Base-by-base conservation (phyloP, 768 basidiomycete genomes). In the Kwoniella shandongensis region DNA sequence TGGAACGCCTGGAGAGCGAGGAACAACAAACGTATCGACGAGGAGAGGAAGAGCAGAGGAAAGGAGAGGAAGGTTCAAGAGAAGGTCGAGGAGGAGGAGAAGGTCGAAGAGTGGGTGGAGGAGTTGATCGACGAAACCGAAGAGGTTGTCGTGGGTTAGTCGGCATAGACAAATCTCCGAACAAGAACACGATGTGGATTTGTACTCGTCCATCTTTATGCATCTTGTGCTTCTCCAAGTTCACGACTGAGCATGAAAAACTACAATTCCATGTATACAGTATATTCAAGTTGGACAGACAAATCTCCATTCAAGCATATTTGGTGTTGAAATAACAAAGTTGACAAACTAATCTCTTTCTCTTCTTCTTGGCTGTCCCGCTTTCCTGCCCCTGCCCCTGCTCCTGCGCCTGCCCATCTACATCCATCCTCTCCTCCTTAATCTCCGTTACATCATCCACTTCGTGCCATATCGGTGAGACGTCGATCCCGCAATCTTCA, bases 1-100 rank as follows among this genome's bases (percentile, higher is more conserved):
- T 99, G 96, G 96, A 96, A 99, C 78, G 90, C 94, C 40, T 98
- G 96, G 96, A 84, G 94, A 49, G 68, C 80, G 22, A 82, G 84
- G 62, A 85, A 86, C 65, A 85, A 82, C 74, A 83, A 82, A 62
- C 85, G 88, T 65, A 54, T 86, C 53, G 82, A 81, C 32, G 85
- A 85, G 50, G 84, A 84, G 59, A 58, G 78, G 44, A 65, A 76
- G 61, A 80, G 78, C 51, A 76, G 78, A 13, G 79, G 78, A 20
- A 62, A 73, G 49, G 63, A 66, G 56, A 57, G 62, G 62, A 74
- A 68, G 57, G 35, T 38, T 11, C 60, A 46, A 42, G 78, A 78
- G 5, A 81, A 82, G 49, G 81, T 82, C 55, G 81, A 82, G 66
- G 85, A 81, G 59, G 88, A 88, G 75, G 90, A 92, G 77, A 88